Base-by-base conservation (phyloP, 1,284 basidiomycete genomes). In the Lentinus polychrous region DNA sequence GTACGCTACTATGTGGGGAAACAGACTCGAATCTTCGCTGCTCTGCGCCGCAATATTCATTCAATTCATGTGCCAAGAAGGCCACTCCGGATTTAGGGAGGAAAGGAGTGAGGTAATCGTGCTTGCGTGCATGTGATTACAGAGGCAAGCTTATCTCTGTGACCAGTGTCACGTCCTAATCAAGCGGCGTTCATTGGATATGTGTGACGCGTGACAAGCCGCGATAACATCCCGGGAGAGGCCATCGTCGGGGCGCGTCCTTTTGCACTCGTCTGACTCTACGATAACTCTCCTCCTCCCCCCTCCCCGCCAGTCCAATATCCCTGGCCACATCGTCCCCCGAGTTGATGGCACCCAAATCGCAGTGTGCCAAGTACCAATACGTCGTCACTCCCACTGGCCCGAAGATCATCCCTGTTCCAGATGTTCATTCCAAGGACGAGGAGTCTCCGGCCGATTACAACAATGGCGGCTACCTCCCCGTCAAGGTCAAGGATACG, bases 401-500 rank as follows among this genome's bases (percentile, higher is more conserved):
- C 51, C 79, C 81, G 51, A 83, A 83, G 72, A 81, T 85, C 58
- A 67, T 85, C 49, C 81, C 82, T 46, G 79, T 85, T 58, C 72
- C 77, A 56, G 78, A 83, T 60, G 71, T 72, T 35, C 69, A 72
- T 45, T 75, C 70, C 60, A 86, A 84, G 69, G 83, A 85, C 66
- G 85, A 88, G 63, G 85, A 89, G 65, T 79, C 79, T 52, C 79
- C 85, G n/a, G 83, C 78, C 49, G 85, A 88, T 55, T 88, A 88
- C 70, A 86, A 86, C 57, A 64, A 76, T 39, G 90, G 90, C 37
- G 89, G 89, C 37, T 92, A 92, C 75, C 79, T 91, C 44, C 79
- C 78, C 31, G 76, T 89, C 47, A 83, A 81, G 62, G 75, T 94
- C 50, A 77, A 76, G 58, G 87, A 93, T 65, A 66, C 74, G n/a